A percentile compares a stretch with the other conserved stretches of the same genome.
Evolutionary conservation across 148 eudicot species (phyloP).

Genomic region (Rhododendron simsii): DNA sequence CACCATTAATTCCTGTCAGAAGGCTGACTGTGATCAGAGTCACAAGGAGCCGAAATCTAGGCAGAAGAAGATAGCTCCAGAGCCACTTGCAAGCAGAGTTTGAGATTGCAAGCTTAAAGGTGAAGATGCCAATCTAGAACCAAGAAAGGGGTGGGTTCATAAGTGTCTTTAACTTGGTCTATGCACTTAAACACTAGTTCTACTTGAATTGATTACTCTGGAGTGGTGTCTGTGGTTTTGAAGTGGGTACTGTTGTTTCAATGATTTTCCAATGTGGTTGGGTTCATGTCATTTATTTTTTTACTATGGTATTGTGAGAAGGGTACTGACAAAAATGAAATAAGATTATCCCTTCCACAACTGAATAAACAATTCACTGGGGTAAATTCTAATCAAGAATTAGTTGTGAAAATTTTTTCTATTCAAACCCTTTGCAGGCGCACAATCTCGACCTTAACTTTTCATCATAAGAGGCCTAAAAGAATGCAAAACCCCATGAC

Average conservation of each 20-base stretch:
- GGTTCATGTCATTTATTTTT: not conserved
- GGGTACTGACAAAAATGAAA: not conserved
- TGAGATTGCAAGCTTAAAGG: not conserved
- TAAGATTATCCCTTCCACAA: not conserved
- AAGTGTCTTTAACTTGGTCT: not conserved
- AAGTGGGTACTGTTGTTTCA: not conserved
- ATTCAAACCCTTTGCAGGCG: not conserved
- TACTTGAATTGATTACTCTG: not conserved
- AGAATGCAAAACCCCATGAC: conserved; percentile 16
- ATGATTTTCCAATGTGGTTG: not conserved
- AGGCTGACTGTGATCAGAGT: not conserved
- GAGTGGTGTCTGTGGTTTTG: not conserved
- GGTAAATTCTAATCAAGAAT: not conserved
- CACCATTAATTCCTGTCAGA: not conserved
- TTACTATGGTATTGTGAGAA: not conserved
- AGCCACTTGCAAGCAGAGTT: not conserved
- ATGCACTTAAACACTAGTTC: not conserved
- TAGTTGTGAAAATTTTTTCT: not conserved
- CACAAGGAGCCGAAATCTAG: not conserved
- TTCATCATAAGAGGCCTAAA: conserved; percentile 9
- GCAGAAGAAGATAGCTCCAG: not conserved
- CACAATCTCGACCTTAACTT: not conserved
- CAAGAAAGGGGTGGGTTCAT: not conserved
- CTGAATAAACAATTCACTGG: not conserved
- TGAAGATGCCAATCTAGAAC: not conserved